Percentiles rank a stretch among this genome's conserved stretches.
Evolutionary conservation across 164 flowering plant genomes (phyloP).

Genomic region (Berberis thunbergii): DNA sequence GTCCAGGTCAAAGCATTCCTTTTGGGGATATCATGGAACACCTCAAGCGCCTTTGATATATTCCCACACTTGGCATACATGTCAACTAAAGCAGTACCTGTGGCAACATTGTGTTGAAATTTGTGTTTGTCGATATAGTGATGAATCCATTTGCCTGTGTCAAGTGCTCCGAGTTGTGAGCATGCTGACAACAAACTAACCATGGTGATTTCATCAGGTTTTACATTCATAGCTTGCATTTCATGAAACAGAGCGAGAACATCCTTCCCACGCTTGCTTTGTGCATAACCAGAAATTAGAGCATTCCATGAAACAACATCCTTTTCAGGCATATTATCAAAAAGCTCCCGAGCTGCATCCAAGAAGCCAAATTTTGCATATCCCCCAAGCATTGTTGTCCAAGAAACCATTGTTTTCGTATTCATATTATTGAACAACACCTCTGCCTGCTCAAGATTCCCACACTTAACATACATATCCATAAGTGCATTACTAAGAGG

Average conservation of each 20-base stretch:
- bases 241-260: slow-evolving; percentile 11
- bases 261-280: slow-evolving; percentile 1
- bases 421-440: slow-evolving; percentile 38
- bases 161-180: slow-evolving; percentile 11
- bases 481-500: slow-evolving; percentile 44
- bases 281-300: slow-evolving; percentile 6
- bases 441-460: slow-evolving; percentile 36
- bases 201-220: slow-evolving; percentile 9
- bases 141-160: slow-evolving; percentile 58
- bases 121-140: slow-evolving; percentile 36
- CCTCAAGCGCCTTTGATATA: slow-evolving; percentile 41
- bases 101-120: slow-evolving; percentile 30
- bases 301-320: slow-evolving; percentile 13
- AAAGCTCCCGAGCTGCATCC: slow-evolving; percentile 3
- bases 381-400: slow-evolving; percentile 15
- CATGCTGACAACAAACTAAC: slow-evolving; percentile 11
- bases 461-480: slow-evolving; percentile 24
- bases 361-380: slow-evolving; percentile 6
- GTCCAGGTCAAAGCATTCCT: slow-evolving; percentile 11
- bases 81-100: slow-evolving; percentile 58
- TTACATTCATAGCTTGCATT: slow-evolving; percentile 8
- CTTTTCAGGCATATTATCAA: slow-evolving; percentile 7
- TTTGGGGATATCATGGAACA: slow-evolving; percentile 26
- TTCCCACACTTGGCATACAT: slow-evolving; percentile 73
- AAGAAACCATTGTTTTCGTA: slow-evolving; percentile 37